These are phyloP conservation scores for Hypomyces perniciosus DNA, from an alignment of 2,329 filamentous ascomycete species.

Conservation along the genomic window DNA sequence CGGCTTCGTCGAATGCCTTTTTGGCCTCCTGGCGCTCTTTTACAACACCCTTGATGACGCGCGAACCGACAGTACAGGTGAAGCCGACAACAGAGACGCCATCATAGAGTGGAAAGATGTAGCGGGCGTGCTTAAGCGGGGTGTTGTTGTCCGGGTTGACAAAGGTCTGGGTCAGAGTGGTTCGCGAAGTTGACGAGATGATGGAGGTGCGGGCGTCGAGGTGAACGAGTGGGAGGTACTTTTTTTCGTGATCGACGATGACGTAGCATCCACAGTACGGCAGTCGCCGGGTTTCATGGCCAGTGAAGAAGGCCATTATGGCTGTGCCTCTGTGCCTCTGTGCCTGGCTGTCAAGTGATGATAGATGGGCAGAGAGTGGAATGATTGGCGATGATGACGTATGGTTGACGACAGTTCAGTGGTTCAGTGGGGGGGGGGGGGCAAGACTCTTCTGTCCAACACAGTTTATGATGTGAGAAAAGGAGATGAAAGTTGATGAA, in stretches of 20 bases:
- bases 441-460: too few relatives aligned
- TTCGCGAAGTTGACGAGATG: conserved; percentile 45
- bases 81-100: conserved; percentile 66
- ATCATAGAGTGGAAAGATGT: conserved; percentile 67
- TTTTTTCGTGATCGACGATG: conserved; percentile 17
- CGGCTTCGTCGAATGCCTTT: conserved; percentile 52
- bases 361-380: background rate
- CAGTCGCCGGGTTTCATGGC: background rate
- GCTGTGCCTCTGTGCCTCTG: background rate
- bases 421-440: background rate
- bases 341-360: background rate
- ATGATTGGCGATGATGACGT: background rate
- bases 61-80: conserved; percentile 54
- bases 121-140: conserved; percentile 44
- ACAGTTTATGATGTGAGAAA: too few relatives aligned
- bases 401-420: background rate
- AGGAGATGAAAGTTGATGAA: too few relatives aligned
- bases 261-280: conserved; percentile 30
- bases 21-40: conserved; percentile 60
- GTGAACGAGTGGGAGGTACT: conserved; percentile 53
- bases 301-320: background rate
- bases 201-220: conserved; percentile 57
- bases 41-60: conserved; percentile 57
- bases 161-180: conserved; percentile 52
- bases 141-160: conserved; percentile 43